Percentiles rank a stretch among this genome's conserved stretches.
These are phyloP conservation scores for Ogataea methylovora DNA, from an alignment of 805 yeast species.

Conservation along the genomic window DNA sequence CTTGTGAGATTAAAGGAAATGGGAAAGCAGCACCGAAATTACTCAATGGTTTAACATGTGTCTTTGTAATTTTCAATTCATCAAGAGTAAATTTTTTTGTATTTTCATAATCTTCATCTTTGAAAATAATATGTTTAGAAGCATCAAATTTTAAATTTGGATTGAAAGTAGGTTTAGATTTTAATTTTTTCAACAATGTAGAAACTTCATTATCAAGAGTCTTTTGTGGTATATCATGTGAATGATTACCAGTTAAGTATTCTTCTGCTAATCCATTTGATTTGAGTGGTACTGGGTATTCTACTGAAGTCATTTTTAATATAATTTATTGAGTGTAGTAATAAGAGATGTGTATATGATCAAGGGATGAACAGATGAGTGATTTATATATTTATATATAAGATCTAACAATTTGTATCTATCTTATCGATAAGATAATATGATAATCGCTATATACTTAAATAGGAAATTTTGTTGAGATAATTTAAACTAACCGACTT, in stretches of 20 bases:
- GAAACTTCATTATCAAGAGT: constrained; percentile 19
- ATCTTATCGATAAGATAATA: too few relatives aligned
- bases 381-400: too few relatives aligned
- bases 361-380: too few relatives aligned
- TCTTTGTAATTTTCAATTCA: constrained; percentile 29
- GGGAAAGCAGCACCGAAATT: constrained; percentile 44
- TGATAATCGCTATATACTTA: too few relatives aligned
- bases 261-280: constrained; percentile 6
- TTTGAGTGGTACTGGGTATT: constrained; percentile 13
- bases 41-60: constrained; percentile 26
- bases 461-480: too few relatives aligned
- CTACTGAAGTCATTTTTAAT: too few relatives aligned
- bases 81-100: constrained; percentile 30
- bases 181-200: constrained; percentile 10
- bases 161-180: constrained; percentile 15
- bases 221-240: constrained; percentile 18
- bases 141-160: constrained; percentile 30
- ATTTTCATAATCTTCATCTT: constrained; percentile 27
- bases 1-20: constrained; percentile 50
- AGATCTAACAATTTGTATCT: too few relatives aligned
- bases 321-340: too few relatives aligned
- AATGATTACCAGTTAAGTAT: constrained; percentile 14
- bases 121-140: constrained; percentile 27
- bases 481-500: too few relatives aligned
- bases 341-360: too few relatives aligned